Conservation (phyloP, 495 filamentous ascomycete species). For the Penicillium coffeae region DNA sequence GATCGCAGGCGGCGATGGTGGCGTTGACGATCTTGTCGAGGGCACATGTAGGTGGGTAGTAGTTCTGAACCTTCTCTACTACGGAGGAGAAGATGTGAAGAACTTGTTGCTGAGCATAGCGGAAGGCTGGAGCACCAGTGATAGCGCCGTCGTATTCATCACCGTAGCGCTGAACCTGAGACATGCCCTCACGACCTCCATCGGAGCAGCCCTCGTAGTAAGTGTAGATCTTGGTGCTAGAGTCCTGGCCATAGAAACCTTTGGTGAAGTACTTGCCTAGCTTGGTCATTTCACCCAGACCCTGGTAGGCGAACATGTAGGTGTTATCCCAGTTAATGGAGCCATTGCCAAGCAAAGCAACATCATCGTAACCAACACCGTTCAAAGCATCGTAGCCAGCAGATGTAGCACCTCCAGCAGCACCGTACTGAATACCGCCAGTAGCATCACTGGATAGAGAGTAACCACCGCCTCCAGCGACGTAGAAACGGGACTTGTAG, state of each 20-base stretch:
- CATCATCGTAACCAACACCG: slow-evolving; percentile 28
- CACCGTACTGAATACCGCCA: slow-evolving; percentile 35
- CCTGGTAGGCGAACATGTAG: slow-evolving; percentile 43
- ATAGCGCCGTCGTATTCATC: slow-evolving; percentile 47
- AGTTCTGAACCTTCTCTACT: slow-evolving; percentile 41
- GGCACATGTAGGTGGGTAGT: slow-evolving; percentile 52
- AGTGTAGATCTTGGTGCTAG: slow-evolving; percentile 32
- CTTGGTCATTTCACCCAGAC: slow-evolving; percentile 32
- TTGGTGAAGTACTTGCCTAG: slow-evolving; percentile 28
- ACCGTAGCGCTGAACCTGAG: slow-evolving; percentile 49
- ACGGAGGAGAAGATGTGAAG: slow-evolving; percentile 43
- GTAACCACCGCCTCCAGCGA: slow-evolving; percentile 32
- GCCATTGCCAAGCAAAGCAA: slow-evolving; percentile 33
- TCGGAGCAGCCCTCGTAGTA: slow-evolving; percentile 37
- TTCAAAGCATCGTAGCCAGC: slow-evolving; percentile 36
- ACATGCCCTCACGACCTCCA: slow-evolving; percentile 36
- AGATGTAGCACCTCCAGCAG: slow-evolving; percentile 30
- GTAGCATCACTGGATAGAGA: slow-evolving; percentile 17
- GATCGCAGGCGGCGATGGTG: slow-evolving; percentile 49
- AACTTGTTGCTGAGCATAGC: slow-evolving; percentile 47
- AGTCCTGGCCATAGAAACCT: slow-evolving; percentile 24
- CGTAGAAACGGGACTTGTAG: slow-evolving; percentile 34
- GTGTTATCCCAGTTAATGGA: slow-evolving; percentile 39
- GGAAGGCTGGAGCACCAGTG: slow-evolving; percentile 49
- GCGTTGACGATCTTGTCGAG: slow-evolving; percentile 46